phyloP scores from a whole-genome alignment of 2,329 filamentous ascomycete genomes.

The Aureobasidium uvarum region DNA sequence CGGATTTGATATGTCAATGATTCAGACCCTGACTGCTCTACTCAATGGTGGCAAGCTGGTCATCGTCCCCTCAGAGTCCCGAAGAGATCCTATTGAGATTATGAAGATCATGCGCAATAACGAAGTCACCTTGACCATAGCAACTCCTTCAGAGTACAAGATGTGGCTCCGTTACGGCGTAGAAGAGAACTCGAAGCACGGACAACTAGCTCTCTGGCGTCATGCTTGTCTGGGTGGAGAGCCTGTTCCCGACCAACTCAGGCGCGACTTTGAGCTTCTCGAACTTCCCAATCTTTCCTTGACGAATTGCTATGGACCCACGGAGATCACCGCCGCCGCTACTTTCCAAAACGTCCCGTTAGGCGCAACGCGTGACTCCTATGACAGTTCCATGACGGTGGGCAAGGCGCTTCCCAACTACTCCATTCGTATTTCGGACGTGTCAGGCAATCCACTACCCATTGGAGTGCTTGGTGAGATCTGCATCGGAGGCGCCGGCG shows the following conservation, averaged over 20 bases:
- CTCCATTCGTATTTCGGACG: constrained; percentile 45
- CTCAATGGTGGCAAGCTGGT: constrained; percentile 41
- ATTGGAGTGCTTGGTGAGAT: constrained; percentile 48
- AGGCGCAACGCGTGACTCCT: neutral
- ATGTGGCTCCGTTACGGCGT: constrained; percentile 30
- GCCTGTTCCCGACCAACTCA: neutral
- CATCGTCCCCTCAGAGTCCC: constrained; percentile 37
- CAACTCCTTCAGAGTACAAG: constrained; percentile 46
- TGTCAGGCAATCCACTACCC: constrained; percentile 41
- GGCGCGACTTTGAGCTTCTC: neutral
- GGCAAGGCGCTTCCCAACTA: constrained; percentile 41
- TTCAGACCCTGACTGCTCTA: constrained; percentile 42
- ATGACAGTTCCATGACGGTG: neutral
- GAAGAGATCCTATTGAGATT: constrained; percentile 41
- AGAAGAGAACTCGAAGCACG: neutral
- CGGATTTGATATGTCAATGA: constrained; percentile 46
- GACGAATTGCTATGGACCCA: neutral
- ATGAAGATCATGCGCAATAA: constrained; percentile 40
- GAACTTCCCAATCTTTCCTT: neutral
- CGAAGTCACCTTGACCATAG: constrained; percentile 42
- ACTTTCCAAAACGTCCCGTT: neutral
- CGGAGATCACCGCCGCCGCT: neutral
- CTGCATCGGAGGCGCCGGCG: constrained; percentile 42
- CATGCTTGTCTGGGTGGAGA: neutral
- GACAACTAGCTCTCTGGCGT: neutral